Conservation (phyloP, 2,329 filamentous ascomycete genomes). For the Neofusicoccum ribis region DNA sequence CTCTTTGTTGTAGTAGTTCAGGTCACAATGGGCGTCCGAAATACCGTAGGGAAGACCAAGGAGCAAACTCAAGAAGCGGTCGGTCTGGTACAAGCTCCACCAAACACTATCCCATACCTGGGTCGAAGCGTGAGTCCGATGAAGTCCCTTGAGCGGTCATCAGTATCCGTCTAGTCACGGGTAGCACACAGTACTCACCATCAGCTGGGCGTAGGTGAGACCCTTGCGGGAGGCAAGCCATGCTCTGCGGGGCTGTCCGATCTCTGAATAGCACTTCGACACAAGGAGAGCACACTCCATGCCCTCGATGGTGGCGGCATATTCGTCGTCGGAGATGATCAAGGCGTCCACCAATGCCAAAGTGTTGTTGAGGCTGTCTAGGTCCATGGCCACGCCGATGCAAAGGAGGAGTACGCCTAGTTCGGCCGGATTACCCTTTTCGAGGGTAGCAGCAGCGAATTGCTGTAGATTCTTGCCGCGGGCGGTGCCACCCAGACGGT, state of each 20-base stretch:
- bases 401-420: slow-evolving; percentile 38
- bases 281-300: slow-evolving; percentile 55
- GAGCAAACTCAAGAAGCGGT: slow-evolving; percentile 55
- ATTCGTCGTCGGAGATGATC: slow-evolving; percentile 52
- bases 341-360: slow-evolving; percentile 49
- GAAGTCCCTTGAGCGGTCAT: slow-evolving; percentile 33
- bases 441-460: slow-evolving; percentile 48
- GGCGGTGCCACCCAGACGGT: slow-evolving; percentile 44
- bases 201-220: slow-evolving; percentile 54
- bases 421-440: slow-evolving; percentile 42
- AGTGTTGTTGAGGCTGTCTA: slow-evolving; percentile 47
- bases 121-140: slow-evolving; percentile 37
- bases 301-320: slow-evolving; percentile 52
- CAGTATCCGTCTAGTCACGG: not conserved
- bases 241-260: slow-evolving; percentile 56
- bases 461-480: slow-evolving; percentile 37
- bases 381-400: slow-evolving; percentile 41
- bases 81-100: slow-evolving; percentile 44
- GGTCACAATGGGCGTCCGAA: slow-evolving; percentile 40
- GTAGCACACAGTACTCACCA: slow-evolving; percentile 40
- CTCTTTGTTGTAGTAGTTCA: slow-evolving; percentile 23
- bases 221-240: slow-evolving; percentile 56
- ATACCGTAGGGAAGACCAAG: slow-evolving; percentile 54
- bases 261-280: slow-evolving; percentile 55
- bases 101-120: slow-evolving; percentile 40